phyloP scores from a whole-genome alignment of 495 filamentous ascomycete species.

The Lindgomyces ingoldianus region DNA sequence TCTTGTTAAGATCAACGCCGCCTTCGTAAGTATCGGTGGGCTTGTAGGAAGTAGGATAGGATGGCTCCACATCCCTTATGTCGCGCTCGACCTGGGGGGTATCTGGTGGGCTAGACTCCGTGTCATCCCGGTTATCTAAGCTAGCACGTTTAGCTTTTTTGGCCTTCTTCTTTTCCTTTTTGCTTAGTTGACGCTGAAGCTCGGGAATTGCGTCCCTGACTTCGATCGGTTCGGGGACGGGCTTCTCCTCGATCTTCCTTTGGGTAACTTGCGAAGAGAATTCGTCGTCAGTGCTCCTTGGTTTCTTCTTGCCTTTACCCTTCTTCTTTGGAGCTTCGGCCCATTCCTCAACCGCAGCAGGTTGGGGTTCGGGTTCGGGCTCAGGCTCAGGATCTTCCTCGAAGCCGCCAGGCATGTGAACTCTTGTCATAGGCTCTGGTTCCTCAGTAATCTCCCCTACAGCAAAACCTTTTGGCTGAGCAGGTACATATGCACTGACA shows the following conservation, averaged over 20 bases:
- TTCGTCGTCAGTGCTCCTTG: conserved; percentile 23
- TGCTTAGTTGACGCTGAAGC: conserved; percentile 22
- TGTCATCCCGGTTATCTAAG: conserved; percentile 21
- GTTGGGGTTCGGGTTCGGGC: neutral
- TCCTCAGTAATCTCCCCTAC: conserved; percentile 14
- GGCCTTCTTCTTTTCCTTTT: conserved; percentile 36
- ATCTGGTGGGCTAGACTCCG: conserved; percentile 13
- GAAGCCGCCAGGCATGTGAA: conserved; percentile 33
- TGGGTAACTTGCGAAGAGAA: neutral
- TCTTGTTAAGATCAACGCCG: conserved; percentile 6
- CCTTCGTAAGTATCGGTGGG: conserved; percentile 1
- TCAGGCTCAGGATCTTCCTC: conserved; percentile 11
- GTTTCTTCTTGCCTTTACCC: conserved; percentile 31
- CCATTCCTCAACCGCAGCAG: conserved; percentile 10
- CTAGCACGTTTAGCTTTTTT: conserved; percentile 25
- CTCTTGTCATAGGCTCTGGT: conserved; percentile 1
- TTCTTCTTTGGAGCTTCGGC: conserved; percentile 24
- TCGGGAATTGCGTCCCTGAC: conserved; percentile 13
- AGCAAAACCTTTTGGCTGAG: conserved; percentile 11
- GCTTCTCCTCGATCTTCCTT: conserved; percentile 3
- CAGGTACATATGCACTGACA: neutral
- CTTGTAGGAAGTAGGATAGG: conserved; percentile 2
- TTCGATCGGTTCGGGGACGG: conserved; percentile 3
- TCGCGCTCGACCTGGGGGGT: neutral
- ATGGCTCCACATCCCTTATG: conserved; percentile 22